Evolutionary conservation across 768 basidiomycete species (phyloP).

Genomic region (Paxillus ammoniavirescens): DNA sequence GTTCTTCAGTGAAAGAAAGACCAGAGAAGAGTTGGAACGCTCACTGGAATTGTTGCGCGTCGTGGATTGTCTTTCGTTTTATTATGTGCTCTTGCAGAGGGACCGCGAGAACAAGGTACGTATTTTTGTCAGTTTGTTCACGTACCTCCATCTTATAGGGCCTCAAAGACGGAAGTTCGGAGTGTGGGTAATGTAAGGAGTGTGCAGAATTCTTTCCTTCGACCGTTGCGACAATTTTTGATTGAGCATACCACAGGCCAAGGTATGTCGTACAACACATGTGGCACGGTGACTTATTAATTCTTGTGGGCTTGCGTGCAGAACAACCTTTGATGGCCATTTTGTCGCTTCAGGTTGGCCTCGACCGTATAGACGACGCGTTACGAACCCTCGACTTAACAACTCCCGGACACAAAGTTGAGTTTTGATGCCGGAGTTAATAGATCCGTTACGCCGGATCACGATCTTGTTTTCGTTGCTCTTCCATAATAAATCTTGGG

Average conservation of each 20-base stretch:
- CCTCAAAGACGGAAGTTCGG: constrained; percentile 50
- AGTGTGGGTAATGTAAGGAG: constrained; percentile 42
- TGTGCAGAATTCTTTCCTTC: constrained; percentile 44
- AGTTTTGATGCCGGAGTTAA: background rate
- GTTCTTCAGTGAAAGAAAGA: constrained; percentile 38
- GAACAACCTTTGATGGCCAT: constrained; percentile 29
- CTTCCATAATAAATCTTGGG: background rate
- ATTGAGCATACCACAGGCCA: constrained; percentile 31
- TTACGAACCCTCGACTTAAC: constrained; percentile 22
- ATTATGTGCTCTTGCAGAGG: constrained; percentile 60
- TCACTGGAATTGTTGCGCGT: constrained; percentile 61
- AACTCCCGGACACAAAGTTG: background rate
- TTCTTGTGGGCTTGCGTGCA: constrained; percentile 3
- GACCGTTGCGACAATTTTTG: constrained; percentile 42
- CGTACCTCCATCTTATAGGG: background rate
- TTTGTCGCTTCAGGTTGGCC: constrained; percentile 43
- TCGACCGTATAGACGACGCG: constrained; percentile 49
- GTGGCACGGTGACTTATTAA: background rate
- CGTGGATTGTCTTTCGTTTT: constrained; percentile 64
- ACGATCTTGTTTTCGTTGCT: background rate
- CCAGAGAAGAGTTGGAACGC: constrained; percentile 47
- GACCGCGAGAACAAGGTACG: constrained; percentile 58
- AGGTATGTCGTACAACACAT: constrained; percentile 20
- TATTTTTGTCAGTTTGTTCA: background rate
- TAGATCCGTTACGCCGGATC: background rate